phyloP scores from a whole-genome alignment of 2,329 filamentous ascomycete genomes.

The Neofusicoccum ribis region DNA sequence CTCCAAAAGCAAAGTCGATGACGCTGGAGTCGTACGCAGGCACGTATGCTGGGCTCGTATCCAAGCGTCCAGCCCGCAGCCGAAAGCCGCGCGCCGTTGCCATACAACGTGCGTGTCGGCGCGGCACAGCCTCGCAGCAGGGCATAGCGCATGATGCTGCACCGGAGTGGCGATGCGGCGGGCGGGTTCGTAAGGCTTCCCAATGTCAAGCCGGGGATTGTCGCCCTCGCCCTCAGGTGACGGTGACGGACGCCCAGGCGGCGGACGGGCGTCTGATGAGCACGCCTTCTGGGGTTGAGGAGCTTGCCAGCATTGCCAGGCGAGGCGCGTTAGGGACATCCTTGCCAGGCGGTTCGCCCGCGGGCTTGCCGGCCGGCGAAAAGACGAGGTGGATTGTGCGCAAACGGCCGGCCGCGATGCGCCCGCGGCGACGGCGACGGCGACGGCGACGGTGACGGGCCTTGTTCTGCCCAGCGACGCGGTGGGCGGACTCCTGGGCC shows the following conservation, averaged over 20 bases:
- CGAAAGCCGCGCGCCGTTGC: conserved; percentile 7
- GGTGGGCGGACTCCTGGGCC: not conserved
- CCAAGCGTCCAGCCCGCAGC: not conserved
- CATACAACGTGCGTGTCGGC: not conserved
- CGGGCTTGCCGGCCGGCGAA: conserved; percentile 14
- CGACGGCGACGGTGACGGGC: not conserved
- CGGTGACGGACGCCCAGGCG: conserved; percentile 5
- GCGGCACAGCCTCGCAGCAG: not conserved
- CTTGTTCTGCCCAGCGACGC: not conserved
- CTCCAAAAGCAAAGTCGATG: conserved; percentile 13
- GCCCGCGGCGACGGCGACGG: not conserved
- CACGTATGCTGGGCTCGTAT: conserved; percentile 7
- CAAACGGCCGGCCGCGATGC: conserved; percentile 10
- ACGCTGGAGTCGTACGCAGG: conserved; percentile 3
- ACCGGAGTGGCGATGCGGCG: conserved; percentile 1
- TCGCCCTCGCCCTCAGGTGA: not conserved
- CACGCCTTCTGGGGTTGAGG: not conserved
- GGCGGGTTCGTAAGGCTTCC: not conserved
- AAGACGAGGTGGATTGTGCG: conserved; percentile 9
- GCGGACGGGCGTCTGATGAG: not conserved
- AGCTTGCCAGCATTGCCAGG: not conserved
- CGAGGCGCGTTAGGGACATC: not conserved
- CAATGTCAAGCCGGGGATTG: not conserved
- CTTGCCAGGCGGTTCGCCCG: not conserved
- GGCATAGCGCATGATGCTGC: conserved; percentile 1